Evolutionary conservation across 208 protist genomes (phyloP), one percentile per base, ranked within the genome.

Genomic region (Willaertia magna): DNA sequence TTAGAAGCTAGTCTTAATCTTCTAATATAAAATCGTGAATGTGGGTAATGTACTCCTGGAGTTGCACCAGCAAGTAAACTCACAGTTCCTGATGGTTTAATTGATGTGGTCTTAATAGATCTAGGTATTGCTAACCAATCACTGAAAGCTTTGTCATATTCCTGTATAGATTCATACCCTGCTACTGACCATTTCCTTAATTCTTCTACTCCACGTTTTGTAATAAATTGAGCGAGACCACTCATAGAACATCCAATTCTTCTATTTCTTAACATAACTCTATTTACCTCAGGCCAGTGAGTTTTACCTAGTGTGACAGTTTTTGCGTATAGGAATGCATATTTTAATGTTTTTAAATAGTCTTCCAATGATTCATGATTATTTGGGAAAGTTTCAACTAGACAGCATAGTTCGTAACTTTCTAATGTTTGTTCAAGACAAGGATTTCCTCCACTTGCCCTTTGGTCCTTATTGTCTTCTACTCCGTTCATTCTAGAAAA

Each of bases 361-460:
- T 95, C 93, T 34, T 94, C 90, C 3, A 93, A n/a, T 9, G 4
- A 61, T 1, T 87, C 78, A 74, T 95, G 92, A n/a, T 90, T 89
- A 55, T 75, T 67, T 16, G 93, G 93, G 79, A 95, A 95, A n/a
- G 93, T 95, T 76, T 95, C 93, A n/a, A 94, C 92, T 0, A 95
- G 86, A 89, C 91, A 94, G 86, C 92, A 95, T 16, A 95, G 84
- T 86, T 95, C 93, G 85, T 90, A 95, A 2, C 89, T 89, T 85
- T 95, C 93, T 1, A 95, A 84, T 30, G 92, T 95, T 85, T 94
- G 92, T 74, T 95, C 93, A 2, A 94, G 83, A 67, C 93, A 95
- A 39, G 93, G 93, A 74, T 95, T 95, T 40, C 91, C 93, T 48
- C 93, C 92, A 7, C 42, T 55, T 6, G 92, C 93, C 51, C 87